phyloP scores from a whole-genome alignment of 1,284 basidiomycete species.

The Apiotrichum siamense region DNA sequence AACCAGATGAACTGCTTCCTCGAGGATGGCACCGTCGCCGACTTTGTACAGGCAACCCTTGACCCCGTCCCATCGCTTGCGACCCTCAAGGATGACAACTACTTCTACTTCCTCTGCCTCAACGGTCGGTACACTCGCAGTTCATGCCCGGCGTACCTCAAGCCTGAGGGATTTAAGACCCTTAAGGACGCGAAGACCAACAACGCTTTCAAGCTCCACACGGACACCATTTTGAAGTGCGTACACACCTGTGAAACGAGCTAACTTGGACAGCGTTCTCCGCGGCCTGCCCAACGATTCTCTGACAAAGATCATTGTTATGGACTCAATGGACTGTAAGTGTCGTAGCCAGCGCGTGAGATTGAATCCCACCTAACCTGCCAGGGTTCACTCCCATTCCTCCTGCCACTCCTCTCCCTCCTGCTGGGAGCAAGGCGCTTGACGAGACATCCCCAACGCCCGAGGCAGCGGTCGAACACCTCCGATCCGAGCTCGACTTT shows the following conservation, averaged over 20 bases:
- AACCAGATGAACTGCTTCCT: slow-evolving; percentile 68
- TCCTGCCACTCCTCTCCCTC: slow-evolving; percentile 45
- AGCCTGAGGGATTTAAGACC: slow-evolving; percentile 58
- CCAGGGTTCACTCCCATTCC: slow-evolving; percentile 59
- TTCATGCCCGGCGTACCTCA: slow-evolving; percentile 70
- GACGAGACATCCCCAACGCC: slow-evolving; percentile 45
- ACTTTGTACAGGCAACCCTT: slow-evolving; percentile 59
- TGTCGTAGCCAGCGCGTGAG: too few relatives aligned
- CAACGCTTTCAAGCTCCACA: slow-evolving; percentile 64
- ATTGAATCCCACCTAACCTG: too few relatives aligned
- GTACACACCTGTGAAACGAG: slow-evolving; percentile 24
- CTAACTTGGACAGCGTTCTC: slow-evolving; percentile 53
- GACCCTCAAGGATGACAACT: slow-evolving; percentile 57
- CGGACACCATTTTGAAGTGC: slow-evolving; percentile 69
- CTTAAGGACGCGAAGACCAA: slow-evolving; percentile 57
- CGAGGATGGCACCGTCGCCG: slow-evolving; percentile 58
- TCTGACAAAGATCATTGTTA: slow-evolving; percentile 63
- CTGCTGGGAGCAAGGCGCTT: slow-evolving; percentile 22
- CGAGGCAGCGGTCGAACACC: slow-evolving; percentile 40
- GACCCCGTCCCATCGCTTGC: slow-evolving; percentile 58
- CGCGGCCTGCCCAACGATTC: slow-evolving; percentile 54
- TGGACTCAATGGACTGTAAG: slow-evolving; percentile 70
- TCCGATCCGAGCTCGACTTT: slow-evolving; percentile 55
- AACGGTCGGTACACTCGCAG: slow-evolving; percentile 60
- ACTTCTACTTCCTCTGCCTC: slow-evolving; percentile 64